These are phyloP conservation scores for Paramecium pentaurelia DNA, from an alignment of 73 alveolate species.

Conservation along the genomic window DNA sequence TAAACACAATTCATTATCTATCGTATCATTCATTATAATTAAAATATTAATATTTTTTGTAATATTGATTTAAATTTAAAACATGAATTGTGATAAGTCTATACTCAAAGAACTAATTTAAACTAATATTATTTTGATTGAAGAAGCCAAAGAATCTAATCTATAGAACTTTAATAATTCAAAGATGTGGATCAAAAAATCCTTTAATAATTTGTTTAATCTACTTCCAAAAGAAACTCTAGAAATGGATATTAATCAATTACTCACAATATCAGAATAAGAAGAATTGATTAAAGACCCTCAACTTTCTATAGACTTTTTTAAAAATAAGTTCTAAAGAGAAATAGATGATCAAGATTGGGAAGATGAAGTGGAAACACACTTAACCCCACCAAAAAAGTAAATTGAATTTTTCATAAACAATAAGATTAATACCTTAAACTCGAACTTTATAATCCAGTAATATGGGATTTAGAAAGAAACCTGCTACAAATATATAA, in stretches of 20 bases:
- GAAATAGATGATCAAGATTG: constrained; percentile 10
- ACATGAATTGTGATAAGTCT: not conserved
- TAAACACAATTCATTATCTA: not conserved
- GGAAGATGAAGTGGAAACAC: constrained; percentile 27
- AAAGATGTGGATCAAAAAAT: constrained; percentile 23
- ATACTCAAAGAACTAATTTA: not conserved
- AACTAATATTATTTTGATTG: not conserved
- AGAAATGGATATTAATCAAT: not conserved
- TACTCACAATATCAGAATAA: not conserved
- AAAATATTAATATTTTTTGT: not conserved
- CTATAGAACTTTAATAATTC: not conserved
- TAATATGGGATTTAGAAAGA: not conserved
- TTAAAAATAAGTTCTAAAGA: not conserved
- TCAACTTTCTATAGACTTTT: not conserved
- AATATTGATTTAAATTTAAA: not conserved
- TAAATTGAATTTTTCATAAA: not conserved
- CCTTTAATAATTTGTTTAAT: not conserved
- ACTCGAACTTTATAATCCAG: not conserved
- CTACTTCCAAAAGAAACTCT: not conserved
- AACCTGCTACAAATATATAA: not conserved
- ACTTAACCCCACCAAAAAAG: constrained; percentile 17
- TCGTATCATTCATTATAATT: constrained; percentile 34
- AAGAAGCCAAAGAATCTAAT: not conserved
- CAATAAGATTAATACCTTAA: not conserved
- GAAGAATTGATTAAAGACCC: not conserved